Percentiles rank a stretch among this genome's conserved stretches.
These are phyloP conservation scores for Solanum peruvianum DNA, from an alignment of 257 asterid species.

Conservation along the genomic window DNA sequence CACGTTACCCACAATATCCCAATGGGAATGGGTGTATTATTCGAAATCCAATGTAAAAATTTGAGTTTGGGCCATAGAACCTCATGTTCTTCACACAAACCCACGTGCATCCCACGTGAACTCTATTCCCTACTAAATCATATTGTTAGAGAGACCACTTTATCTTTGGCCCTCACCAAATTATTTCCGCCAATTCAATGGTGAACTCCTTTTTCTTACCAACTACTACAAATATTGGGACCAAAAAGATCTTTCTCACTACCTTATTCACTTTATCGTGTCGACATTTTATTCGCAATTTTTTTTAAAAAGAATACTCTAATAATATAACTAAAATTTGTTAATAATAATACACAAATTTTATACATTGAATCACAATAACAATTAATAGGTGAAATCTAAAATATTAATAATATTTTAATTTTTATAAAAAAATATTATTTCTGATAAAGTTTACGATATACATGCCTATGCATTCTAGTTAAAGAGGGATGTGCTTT, in stretches of 20 bases:
- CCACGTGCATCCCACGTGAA: neutral
- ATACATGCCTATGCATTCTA: no score
- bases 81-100: neutral
- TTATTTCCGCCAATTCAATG: neutral
- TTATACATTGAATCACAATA: no score
- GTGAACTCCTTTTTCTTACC: neutral
- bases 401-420: no score
- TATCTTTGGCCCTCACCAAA: neutral
- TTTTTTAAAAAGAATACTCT: neutral
- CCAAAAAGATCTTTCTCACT: neutral
- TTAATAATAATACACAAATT: no score
- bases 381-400: no score
- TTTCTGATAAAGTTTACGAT: no score
- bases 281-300: neutral
- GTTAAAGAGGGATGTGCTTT: no score
- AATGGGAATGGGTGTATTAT: neutral
- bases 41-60: neutral
- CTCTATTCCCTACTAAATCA: neutral
- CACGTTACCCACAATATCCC: neutral
- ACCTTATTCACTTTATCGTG: neutral
- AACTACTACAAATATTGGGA: neutral
- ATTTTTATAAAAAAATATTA: no score
- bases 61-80: neutral
- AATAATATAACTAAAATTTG: neutral
- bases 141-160: neutral